Conservation (phyloP, 768 basidiomycete species). For the Tylopilus felleus region DNA sequence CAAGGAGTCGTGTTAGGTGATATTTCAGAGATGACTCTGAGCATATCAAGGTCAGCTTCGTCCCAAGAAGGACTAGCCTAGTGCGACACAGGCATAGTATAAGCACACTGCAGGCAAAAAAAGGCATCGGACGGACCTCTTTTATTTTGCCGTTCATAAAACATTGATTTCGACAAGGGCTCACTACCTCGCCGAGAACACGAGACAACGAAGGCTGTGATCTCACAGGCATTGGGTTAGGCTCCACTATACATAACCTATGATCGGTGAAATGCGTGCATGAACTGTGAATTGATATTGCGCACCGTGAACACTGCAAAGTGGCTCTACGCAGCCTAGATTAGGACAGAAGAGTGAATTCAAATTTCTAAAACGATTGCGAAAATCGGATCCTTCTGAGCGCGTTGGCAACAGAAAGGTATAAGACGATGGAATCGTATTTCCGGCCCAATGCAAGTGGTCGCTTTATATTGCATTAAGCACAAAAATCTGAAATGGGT, state of each 20-base stretch:
- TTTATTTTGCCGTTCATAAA: slow-evolving; percentile 17
- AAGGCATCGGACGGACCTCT: slow-evolving; percentile 12
- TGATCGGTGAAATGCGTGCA: slow-evolving; percentile 18
- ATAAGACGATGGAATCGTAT: slow-evolving; percentile 20
- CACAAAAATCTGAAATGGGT: slow-evolving; percentile 23
- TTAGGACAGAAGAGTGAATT: slow-evolving; percentile 50
- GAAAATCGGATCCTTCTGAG: slow-evolving; percentile 16
- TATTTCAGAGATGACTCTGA: slow-evolving; percentile 40
- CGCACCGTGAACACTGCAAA: slow-evolving; percentile 51
- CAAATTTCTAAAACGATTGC: slow-evolving; percentile 34
- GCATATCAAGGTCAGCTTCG: slow-evolving; percentile 34
- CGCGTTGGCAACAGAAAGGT: slow-evolving; percentile 2
- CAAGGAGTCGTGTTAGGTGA: slow-evolving; percentile 49
- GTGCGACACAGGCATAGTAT: not conserved
- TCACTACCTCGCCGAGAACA: slow-evolving; percentile 4
- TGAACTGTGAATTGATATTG: not conserved
- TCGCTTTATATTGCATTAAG: slow-evolving; percentile 29
- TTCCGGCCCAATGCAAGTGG: slow-evolving; percentile 26
- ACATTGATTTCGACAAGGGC: slow-evolving; percentile 29
- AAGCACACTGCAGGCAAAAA: not conserved
- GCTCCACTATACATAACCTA: slow-evolving; percentile 19
- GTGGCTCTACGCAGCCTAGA: slow-evolving; percentile 46
- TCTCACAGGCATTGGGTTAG: slow-evolving; percentile 14
- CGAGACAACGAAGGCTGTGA: not conserved
- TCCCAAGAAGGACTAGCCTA: slow-evolving; percentile 43